Evolutionary conservation across 2,329 filamentous ascomycete genomes (phyloP).

Genomic region (Fusarium nurragi): DNA sequence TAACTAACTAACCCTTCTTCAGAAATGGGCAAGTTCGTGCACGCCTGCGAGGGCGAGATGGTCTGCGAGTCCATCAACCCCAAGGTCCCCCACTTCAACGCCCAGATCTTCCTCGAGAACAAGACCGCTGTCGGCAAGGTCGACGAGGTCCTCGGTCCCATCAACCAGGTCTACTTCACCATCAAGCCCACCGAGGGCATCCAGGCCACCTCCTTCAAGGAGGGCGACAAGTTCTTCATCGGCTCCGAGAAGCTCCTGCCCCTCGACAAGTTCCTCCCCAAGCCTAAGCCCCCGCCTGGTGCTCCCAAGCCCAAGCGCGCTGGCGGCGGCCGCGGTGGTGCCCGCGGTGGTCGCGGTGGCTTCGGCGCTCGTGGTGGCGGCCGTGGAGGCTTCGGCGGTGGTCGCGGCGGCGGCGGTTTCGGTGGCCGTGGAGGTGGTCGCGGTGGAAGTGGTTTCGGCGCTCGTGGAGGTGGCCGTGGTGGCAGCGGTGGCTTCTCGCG

Average conservation of each 20-base stretch:
- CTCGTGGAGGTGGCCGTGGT: constrained; percentile 38
- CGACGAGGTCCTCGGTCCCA: constrained; percentile 95
- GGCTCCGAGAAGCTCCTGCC: constrained; percentile 93
- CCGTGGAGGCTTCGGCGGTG: constrained; percentile 52
- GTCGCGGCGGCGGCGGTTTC: constrained; percentile 39
- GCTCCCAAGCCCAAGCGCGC: constrained; percentile 71
- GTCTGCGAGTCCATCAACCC: constrained; percentile 94
- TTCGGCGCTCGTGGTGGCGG: constrained; percentile 47
- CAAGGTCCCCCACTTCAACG: constrained; percentile 99
- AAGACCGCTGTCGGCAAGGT: constrained; percentile 97
- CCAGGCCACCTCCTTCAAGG: constrained; percentile 92
- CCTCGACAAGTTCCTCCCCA: constrained; percentile 94
- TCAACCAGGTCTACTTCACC: constrained; percentile 98
- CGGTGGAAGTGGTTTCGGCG: constrained; percentile 29
- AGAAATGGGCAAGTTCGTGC: constrained; percentile 94
- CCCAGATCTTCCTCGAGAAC: constrained; percentile 98
- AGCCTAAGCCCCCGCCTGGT: constrained; percentile 80
- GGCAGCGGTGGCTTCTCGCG: constrained; percentile 40
- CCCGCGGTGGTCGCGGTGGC: constrained; percentile 50
- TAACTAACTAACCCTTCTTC: constrained; percentile 13
- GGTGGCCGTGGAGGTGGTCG: constrained; percentile 45
- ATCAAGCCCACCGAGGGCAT: constrained; percentile 98
- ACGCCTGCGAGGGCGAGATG: constrained; percentile 97
- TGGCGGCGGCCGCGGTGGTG: constrained; percentile 57
- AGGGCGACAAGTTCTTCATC: constrained; percentile 97